phyloP scores from a whole-genome alignment of 371 early-diverging fungal genomes.

The Fennellomyces sp. region DNA sequence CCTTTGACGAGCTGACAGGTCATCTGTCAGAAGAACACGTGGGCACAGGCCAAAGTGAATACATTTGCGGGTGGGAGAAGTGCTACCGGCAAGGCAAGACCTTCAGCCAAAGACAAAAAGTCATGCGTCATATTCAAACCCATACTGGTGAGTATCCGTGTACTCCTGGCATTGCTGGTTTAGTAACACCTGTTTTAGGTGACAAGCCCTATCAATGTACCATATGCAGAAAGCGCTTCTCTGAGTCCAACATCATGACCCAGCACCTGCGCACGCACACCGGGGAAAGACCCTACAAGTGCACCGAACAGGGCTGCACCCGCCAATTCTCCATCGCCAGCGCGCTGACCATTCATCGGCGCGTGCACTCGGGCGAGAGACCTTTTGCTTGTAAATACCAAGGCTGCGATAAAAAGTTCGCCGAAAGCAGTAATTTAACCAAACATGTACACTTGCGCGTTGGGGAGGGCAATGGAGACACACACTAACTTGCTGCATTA shows the following conservation, averaged over 20 bases:
- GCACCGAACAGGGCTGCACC: conserved; percentile 66
- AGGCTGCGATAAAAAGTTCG: conserved; percentile 74
- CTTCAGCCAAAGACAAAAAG: conserved; percentile 80
- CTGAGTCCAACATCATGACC: conserved; percentile 80
- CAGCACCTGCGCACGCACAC: conserved; percentile 86
- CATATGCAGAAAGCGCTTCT: conserved; percentile 80
- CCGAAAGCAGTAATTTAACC: conserved; percentile 79
- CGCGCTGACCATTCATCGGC: conserved; percentile 70
- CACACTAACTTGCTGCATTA: conserved; percentile 12
- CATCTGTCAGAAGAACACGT: conserved; percentile 82
- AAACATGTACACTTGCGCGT: conserved; percentile 65
- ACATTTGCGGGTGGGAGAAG: conserved; percentile 80
- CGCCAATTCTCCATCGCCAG: conserved; percentile 78
- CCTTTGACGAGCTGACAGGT: conserved; percentile 68
- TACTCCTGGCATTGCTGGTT: background rate
- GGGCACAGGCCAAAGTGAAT: conserved; percentile 70
- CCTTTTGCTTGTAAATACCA: conserved; percentile 77
- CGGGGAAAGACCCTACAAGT: conserved; percentile 87
- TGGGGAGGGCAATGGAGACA: background rate
- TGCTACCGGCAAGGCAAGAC: conserved; percentile 73
- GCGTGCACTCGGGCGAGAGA: conserved; percentile 73
- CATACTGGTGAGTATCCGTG: conserved; percentile 57
- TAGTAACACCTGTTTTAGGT: conserved; percentile 44
- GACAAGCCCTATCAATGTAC: conserved; percentile 86
- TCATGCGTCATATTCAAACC: conserved; percentile 86